Percentiles rank a stretch among this genome's conserved stretches.
phyloP scores from a whole-genome alignment of 345 rosid genomes.

The Eucalyptus polybractea region DNA sequence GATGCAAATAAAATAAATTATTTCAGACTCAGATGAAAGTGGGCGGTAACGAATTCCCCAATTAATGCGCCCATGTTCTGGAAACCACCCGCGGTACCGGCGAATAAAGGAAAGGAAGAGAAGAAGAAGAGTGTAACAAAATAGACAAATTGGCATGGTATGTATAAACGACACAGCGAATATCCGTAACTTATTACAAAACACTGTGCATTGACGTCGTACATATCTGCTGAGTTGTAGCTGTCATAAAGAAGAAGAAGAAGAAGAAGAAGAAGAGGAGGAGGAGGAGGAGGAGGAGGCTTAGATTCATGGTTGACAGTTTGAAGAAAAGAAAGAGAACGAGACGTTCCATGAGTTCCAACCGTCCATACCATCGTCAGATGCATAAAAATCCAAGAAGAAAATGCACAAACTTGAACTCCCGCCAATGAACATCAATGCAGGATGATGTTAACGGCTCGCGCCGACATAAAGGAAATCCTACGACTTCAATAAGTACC shows the following conservation, averaged over 20 bases:
- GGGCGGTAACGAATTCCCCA: background rate
- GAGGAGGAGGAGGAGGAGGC: background rate
- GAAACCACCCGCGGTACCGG: background rate
- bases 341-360: background rate
- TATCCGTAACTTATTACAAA: background rate
- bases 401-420: background rate
- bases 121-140: background rate
- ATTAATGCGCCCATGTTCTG: background rate
- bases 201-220: background rate
- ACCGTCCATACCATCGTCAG: background rate
- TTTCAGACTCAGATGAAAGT: background rate
- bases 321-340: background rate
- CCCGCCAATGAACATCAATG: background rate
- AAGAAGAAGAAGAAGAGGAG: background rate
- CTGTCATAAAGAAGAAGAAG: background rate
- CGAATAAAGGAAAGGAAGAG: background rate
- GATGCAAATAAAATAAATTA: background rate
- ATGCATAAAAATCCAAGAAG: background rate
- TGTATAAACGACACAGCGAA: background rate
- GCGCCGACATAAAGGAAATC: background rate
- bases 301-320: background rate
- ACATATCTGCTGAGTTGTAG: background rate
- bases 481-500: background rate
- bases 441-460: background rate
- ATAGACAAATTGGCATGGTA: background rate